Conservation (phyloP, 2,329 filamentous ascomycete species). For the Fusarium sterilihyphosum region DNA sequence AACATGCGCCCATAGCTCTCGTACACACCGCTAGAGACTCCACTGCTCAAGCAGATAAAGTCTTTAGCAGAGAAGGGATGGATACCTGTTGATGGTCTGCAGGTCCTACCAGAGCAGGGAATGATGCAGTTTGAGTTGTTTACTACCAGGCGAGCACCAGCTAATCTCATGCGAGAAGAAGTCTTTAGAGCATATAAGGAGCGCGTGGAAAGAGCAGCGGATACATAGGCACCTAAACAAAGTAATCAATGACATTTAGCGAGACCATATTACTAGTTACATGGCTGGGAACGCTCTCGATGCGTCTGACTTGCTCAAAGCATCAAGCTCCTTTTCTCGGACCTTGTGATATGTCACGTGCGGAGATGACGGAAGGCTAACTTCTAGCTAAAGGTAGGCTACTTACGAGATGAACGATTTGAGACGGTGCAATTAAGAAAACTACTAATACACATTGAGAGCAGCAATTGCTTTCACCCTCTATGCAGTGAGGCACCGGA, state of each 20-base stretch:
- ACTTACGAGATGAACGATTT: too few species aligned
- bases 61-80: neutral
- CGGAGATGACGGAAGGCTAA: too few species aligned
- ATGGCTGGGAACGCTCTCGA: too few species aligned
- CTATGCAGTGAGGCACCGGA: accelerated
- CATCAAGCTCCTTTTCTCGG: too few species aligned
- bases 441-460: too few species aligned
- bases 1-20: neutral
- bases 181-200: neutral
- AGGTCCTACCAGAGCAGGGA: constrained; percentile 10
- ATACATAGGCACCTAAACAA: neutral
- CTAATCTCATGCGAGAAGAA: neutral
- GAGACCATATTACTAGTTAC: accelerated
- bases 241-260: neutral
- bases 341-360: too few species aligned
- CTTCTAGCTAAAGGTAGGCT: too few species aligned
- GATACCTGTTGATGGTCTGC: constrained; percentile 10
- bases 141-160: constrained; percentile 1
- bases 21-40: neutral
- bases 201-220: neutral
- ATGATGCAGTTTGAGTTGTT: constrained; percentile 19
- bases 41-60: neutral
- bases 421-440: too few species aligned
- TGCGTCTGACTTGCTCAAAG: too few species aligned
- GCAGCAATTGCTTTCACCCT: too few species aligned